These are phyloP conservation scores for Brassica juncea DNA, from an alignment of 345 rosid genomes.

Conservation along the genomic window DNA sequence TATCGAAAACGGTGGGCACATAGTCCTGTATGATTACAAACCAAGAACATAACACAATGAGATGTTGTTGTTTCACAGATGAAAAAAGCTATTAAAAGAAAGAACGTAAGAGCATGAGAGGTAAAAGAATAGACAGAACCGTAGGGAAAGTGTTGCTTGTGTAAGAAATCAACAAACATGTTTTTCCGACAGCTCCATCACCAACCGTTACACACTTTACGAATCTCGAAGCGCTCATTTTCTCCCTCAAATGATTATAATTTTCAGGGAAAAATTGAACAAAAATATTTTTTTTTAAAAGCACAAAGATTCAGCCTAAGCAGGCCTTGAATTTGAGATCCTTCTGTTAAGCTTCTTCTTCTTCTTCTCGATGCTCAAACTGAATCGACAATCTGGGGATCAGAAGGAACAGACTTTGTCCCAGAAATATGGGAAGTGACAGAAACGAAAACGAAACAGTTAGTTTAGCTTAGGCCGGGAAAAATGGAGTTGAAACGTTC, in stretches of 20 bases:
- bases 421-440: conserved; percentile 19
- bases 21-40: conserved; percentile 58
- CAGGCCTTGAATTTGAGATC: background rate
- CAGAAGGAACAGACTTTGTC: conserved; percentile 24
- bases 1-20: conserved; percentile 93
- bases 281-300: background rate
- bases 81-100: background rate
- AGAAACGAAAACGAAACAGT: conserved; percentile 15
- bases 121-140: conserved; percentile 38
- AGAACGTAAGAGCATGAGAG: background rate
- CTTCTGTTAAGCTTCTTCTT: conserved; percentile 12
- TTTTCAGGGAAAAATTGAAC: conserved; percentile 11
- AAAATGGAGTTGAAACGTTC: conserved; percentile 76
- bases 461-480: conserved; percentile 49
- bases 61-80: background rate
- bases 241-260: background rate
- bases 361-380: conserved; percentile 2
- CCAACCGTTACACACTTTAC: conserved; percentile 92
- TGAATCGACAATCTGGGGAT: conserved; percentile 40
- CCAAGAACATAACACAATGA: background rate
- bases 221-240: conserved; percentile 82
- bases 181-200: conserved; percentile 88
- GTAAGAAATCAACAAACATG: conserved; percentile 83
- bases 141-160: conserved; percentile 86
- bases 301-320: conserved; percentile 27